Base-by-base conservation (phyloP, 2,329 filamentous ascomycete species). In the Fusarium sp. region DNA sequence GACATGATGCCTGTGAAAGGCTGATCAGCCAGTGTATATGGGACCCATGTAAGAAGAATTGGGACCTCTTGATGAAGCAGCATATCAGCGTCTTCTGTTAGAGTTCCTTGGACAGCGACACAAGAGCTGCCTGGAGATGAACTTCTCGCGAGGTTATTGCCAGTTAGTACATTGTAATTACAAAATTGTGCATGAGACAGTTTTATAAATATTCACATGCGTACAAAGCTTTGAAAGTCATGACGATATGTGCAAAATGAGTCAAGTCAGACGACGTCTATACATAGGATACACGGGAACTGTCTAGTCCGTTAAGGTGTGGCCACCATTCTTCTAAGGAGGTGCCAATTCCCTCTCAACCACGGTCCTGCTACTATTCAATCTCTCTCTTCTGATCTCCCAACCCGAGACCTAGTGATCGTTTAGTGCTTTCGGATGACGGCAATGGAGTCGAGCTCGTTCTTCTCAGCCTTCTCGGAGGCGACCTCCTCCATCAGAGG, bases 401-500 rank as follows among this genome's bases (percentile, higher is more conserved):
- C 67, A 54, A 45, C 35, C 61, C 27, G 45, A 60, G 37, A n/a
- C 49, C 35, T 35, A 56, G 56, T 23, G 20, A 57, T 54, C 30
- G 55, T 71, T 79, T 81, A 83, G 80, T 86, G 83, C 80, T 81
- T 85, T 84, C 84, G 86, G 78, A 86, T 77, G 56, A 87, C 80
- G 67, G 81, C 79, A 73, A 88, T 80, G 69, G 84, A 81, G 80
- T 88, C 85, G 55, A 88, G 84, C 61, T 82, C 83, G 67, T 82
- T 79, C 82, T 84, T 85, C 84, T 90, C 88, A 64, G 82, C 83
- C 69, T 81, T 73, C 78, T 85, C 83, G 68, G 83, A 81, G 79
- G 84, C 79, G 78, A 89, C 80, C 79, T 88, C 79, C 71, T 83
- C 79, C 75, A 90, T 83, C 73, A 89, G 81, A 68, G 84, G 85